Conservation (phyloP, 2,329 filamentous ascomycete species). For the Aplosporella prunicola region DNA sequence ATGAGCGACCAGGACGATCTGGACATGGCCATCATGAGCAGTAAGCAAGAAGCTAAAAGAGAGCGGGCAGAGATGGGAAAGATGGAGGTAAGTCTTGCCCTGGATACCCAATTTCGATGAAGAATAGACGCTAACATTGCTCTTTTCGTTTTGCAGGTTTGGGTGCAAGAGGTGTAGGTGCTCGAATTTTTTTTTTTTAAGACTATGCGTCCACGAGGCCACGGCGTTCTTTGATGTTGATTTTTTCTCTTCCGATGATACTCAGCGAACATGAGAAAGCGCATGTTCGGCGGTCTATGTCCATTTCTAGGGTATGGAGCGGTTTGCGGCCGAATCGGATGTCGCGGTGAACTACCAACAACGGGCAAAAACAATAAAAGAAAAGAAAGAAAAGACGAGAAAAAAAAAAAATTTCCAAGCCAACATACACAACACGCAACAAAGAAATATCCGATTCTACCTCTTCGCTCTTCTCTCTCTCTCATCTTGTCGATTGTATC, state of each 20-base stretch:
- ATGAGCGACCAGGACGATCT: slow-evolving; percentile 95
- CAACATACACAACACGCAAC: too few relatives aligned
- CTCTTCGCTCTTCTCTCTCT: too few relatives aligned
- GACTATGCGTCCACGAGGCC: not conserved
- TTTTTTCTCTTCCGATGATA: slow-evolving; percentile 5
- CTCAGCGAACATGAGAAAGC: slow-evolving; percentile 19
- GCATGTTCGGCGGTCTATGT: slow-evolving; percentile 11
- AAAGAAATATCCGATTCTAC: too few relatives aligned
- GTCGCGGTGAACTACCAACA: too few relatives aligned
- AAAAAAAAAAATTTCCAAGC: too few relatives aligned
- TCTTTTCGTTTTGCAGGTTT: slow-evolving; percentile 5
- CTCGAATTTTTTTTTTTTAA: slow-evolving; percentile 2
- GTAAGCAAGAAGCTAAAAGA: slow-evolving; percentile 58
- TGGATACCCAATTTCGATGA: not conserved
- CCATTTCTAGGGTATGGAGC: too few relatives aligned
- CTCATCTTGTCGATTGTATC: too few relatives aligned
- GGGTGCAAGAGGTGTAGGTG: slow-evolving; percentile 10
- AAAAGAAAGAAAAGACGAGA: too few relatives aligned
- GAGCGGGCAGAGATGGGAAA: slow-evolving; percentile 78
- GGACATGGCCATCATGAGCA: slow-evolving; percentile 70
- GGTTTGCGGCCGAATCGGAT: too few relatives aligned
- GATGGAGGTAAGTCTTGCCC: slow-evolving; percentile 66
- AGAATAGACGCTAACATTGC: not conserved
- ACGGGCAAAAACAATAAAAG: too few relatives aligned
- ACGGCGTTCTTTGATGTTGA: slow-evolving; percentile 1